phyloP scores from a whole-genome alignment of 768 basidiomycete genomes.

The Boletus rubescentipes region DNA sequence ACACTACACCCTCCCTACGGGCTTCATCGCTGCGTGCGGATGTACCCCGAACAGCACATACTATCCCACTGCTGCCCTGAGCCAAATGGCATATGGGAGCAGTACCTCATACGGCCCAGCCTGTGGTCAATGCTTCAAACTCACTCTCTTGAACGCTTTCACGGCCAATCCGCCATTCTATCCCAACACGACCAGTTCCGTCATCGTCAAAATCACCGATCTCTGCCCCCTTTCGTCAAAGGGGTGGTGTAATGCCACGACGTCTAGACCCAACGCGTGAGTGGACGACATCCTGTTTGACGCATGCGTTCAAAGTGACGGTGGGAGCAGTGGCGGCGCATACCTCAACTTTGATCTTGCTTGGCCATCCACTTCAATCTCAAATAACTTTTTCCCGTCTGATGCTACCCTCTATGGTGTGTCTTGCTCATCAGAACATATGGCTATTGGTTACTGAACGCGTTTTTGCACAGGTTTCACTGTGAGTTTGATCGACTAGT shows the following conservation, averaged over 20 bases:
- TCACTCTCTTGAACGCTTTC: slow-evolving; percentile 72
- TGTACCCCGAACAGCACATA: slow-evolving; percentile 63
- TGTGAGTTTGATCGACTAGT: slow-evolving; percentile 25
- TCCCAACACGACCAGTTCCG: slow-evolving; percentile 55
- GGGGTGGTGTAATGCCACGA: slow-evolving; percentile 75
- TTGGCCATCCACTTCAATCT: slow-evolving; percentile 70
- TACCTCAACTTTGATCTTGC: slow-evolving; percentile 83
- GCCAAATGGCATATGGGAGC: slow-evolving; percentile 78
- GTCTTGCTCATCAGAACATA: slow-evolving; percentile 6
- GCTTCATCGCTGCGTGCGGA: slow-evolving; percentile 67
- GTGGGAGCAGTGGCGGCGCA: slow-evolving; percentile 52
- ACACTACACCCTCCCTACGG: slow-evolving; percentile 57
- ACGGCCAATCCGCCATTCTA: slow-evolving; percentile 66
- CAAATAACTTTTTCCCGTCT: slow-evolving; percentile 73
- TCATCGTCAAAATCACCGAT: slow-evolving; percentile 80
- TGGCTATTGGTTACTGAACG: slow-evolving; percentile 30
- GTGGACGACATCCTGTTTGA: slow-evolving; percentile 22
- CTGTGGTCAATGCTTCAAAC: slow-evolving; percentile 78
- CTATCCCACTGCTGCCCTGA: slow-evolving; percentile 80
- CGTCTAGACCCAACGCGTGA: slow-evolving; percentile 60
- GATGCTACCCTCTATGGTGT: slow-evolving; percentile 63
- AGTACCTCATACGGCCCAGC: slow-evolving; percentile 68
- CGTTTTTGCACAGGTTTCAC: slow-evolving; percentile 35
- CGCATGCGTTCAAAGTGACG: background rate
- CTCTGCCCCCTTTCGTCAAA: slow-evolving; percentile 62